Base-by-base conservation (phyloP, 768 basidiomycete species). In the Naematelia aurantialba region DNA sequence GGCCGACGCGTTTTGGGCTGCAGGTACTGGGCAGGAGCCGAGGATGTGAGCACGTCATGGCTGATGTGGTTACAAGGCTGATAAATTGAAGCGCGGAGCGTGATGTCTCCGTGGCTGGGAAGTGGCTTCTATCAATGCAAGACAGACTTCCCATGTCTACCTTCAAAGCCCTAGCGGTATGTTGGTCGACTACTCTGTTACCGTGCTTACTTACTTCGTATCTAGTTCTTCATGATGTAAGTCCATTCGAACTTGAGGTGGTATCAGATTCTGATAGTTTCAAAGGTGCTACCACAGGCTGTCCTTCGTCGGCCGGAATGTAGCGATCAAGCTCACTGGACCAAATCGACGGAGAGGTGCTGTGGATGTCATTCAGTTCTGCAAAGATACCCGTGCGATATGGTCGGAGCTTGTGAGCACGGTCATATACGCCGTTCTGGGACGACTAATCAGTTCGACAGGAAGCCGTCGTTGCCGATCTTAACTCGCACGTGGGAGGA, bases 351-450 rank as follows among this genome's bases (percentile, higher is more conserved):
- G 34, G 8, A 39, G 60, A 24, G 68, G 68, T 10, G 25, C 65
- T 14, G 52, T 58, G 27, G 51, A 64, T 34, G 55, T 69, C 10
- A 27, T n/a, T 1, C 24, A 53, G 13, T 58, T 69, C n/a, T 66
- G 62, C 50, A 24, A 22, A 19, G 24, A 49, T 1, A 50, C 61
- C 14, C 52, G 62, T 12, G 51, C 56, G 26, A 12, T 55, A 4
- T 66, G 65, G 68, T 25, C n/a, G 22, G 59, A 66, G 25, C 14
- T 65, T 8, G 66, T 68, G 26, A 48, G 63, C 59, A 8, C 19
- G 21, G 29, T 30, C 34, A 17, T 39, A 17, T 39, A 8, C 8
- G 34, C 17, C 8, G 8, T 17, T 8, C 8, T 39, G 34, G 34
- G 17, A 8, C 34, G 34, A 39, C 34, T 39, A 17, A 39, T 8